A percentile compares a stretch with the other conserved stretches of the same genome.
phyloP scores from a whole-genome alignment of 768 basidiomycete species.

The Crassisporium funariophilum region DNA sequence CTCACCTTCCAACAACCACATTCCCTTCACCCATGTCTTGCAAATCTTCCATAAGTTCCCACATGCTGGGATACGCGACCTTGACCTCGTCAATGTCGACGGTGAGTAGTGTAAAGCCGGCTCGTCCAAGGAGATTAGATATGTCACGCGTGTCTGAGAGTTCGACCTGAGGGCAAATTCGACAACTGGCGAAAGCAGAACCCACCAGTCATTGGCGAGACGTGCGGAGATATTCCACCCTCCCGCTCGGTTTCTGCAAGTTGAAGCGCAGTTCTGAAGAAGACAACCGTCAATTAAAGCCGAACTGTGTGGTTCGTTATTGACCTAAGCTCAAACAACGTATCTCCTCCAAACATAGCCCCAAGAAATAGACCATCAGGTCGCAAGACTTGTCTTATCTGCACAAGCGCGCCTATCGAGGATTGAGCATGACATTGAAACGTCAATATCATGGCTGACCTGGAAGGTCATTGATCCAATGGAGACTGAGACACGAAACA shows the following conservation, averaged over 20 bases:
- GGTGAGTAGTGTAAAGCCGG: slow-evolving; percentile 91
- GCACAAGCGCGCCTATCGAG: slow-evolving; percentile 86
- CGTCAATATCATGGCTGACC: too few relatives aligned
- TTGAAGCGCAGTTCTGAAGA: slow-evolving; percentile 81
- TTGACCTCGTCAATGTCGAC: slow-evolving; percentile 94
- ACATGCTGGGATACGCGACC: slow-evolving; percentile 91
- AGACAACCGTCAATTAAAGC: too few relatives aligned
- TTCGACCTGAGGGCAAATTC: neutral
- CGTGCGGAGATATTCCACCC: slow-evolving; percentile 94
- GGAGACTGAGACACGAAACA: slow-evolving; percentile 87
- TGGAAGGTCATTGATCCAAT: slow-evolving; percentile 98
- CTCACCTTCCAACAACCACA: slow-evolving; percentile 80
- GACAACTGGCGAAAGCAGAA: slow-evolving; percentile 3
- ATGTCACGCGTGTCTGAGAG: slow-evolving; percentile 84
- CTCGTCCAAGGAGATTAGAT: slow-evolving; percentile 88
- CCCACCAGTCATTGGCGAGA: slow-evolving; percentile 97
- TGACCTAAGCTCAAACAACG: slow-evolving; percentile 86
- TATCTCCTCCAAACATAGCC: slow-evolving; percentile 95
- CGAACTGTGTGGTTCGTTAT: neutral
- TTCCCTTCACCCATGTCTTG: slow-evolving; percentile 96
- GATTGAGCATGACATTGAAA: too few relatives aligned
- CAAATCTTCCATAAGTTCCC: slow-evolving; percentile 94
- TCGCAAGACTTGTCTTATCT: slow-evolving; percentile 80
- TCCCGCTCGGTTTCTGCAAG: slow-evolving; percentile 92
- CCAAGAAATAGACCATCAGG: slow-evolving; percentile 95